Base-by-base conservation (phyloP, 192 early-diverging fungal species). In the Backusella luteola region DNA sequence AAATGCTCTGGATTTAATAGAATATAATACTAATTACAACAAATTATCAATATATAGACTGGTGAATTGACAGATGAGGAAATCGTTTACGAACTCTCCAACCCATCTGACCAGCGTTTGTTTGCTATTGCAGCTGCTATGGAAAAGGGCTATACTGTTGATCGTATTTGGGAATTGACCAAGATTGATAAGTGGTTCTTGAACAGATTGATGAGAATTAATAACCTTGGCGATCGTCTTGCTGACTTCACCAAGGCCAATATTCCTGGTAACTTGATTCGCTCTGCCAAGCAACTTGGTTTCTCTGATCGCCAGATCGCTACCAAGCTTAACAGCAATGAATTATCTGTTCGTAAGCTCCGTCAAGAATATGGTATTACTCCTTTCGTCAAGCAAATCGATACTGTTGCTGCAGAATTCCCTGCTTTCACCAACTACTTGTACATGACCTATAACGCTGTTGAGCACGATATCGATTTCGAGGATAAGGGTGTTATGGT, bases 331-430 rank as follows among this genome's bases (percentile, higher is more conserved):
- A 89, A 87, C 75, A 94, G 92, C 78, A 93, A 94, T 75, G 98
- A 98, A 86, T 89, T 97, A 83, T 92, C 92, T 72, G 91, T 96
- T 19, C 90, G 98, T 76, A 92, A 94, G 84, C 80, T 93, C 14
- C 89, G 98, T 56, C 86, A 85, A 26, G 93, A 95, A 68, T 86
- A 85, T 67, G 91, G 91, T 68, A 91, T 99, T 75, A 92, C 87
- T 23, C 98, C 98, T n/a, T 98, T 94, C 80, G 96, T 97, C 76
- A 99, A 99, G 91, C 96, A 94, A 83, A 99, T 99, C 74, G 98
- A 99, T 85, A 98, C 97, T 7, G 93, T 98, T 53, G 97, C 98
- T 44, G 98, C 96, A 72, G 98, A 99, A 88, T 99, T 99, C 91
- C 98, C 98, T 26, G 93, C 93, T 76, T 92, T 89, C 80, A 99